phyloP scores from a whole-genome alignment of 2,329 filamentous ascomycete genomes.

The Calonectria crousiana region DNA sequence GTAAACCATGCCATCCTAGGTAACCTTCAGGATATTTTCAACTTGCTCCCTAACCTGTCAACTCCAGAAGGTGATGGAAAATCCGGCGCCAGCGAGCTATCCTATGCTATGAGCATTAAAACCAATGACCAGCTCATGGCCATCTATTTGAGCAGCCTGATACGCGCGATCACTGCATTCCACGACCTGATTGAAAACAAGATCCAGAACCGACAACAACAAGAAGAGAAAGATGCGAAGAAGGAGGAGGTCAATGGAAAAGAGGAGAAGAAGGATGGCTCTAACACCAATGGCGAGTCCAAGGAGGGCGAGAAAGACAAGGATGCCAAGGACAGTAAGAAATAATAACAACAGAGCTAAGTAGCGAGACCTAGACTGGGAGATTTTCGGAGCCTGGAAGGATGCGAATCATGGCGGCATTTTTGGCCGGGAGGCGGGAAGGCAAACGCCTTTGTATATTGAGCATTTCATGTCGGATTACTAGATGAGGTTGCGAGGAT shows the following conservation, averaged over 20 bases:
- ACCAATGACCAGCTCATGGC: slow-evolving; percentile 99
- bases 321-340: slow-evolving; percentile 62
- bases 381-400: slow-evolving; percentile 40
- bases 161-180: slow-evolving; percentile 97
- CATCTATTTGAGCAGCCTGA: slow-evolving; percentile 93
- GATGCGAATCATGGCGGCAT: slow-evolving; percentile 35
- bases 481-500: slow-evolving; percentile 39
- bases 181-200: slow-evolving; percentile 99
- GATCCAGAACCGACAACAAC: slow-evolving; percentile 97
- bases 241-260: slow-evolving; percentile 76
- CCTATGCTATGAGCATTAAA: slow-evolving; percentile 98
- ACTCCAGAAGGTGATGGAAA: slow-evolving; percentile 79
- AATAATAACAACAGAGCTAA: slow-evolving; percentile 23
- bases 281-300: slow-evolving; percentile 55
- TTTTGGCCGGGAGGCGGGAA: slow-evolving; percentile 30
- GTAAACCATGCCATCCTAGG: slow-evolving; percentile 98
- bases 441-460: slow-evolving; percentile 46
- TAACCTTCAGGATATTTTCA: slow-evolving; percentile 99
- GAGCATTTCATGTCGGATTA: slow-evolving; percentile 44
- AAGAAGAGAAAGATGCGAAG: slow-evolving; percentile 93
- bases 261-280: slow-evolving; percentile 68
- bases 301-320: slow-evolving; percentile 71
- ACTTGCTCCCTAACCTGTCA: slow-evolving; percentile 94
- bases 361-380: slow-evolving; percentile 34
- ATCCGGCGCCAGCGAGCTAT: slow-evolving; percentile 82